phyloP scores from a whole-genome alignment of 179 eudicot genomes.

The Kewa caespitosa region DNA sequence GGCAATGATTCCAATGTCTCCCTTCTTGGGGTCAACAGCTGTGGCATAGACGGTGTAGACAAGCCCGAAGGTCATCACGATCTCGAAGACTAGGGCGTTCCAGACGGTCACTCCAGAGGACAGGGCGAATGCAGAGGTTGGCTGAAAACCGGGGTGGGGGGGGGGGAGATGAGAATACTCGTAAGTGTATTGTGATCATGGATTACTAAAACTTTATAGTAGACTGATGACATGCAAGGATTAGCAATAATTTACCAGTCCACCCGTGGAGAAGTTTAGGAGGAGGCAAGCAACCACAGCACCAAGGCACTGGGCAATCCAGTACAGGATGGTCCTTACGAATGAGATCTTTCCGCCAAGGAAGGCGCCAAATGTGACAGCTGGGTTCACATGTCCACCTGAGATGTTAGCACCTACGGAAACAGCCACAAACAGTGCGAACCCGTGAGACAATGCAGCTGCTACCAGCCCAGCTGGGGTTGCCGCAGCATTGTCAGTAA shows the following conservation, averaged over 20 bases:
- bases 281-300: constrained; percentile 74
- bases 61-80: constrained; percentile 67
- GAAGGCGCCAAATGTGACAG: constrained; percentile 66
- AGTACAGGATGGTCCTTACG: constrained; percentile 46
- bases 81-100: constrained; percentile 59
- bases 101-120: constrained; percentile 52
- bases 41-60: constrained; percentile 69
- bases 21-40: constrained; percentile 62
- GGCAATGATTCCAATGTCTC: constrained; percentile 62
- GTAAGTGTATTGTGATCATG: too few relatives aligned
- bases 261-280: constrained; percentile 63
- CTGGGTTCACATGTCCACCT: constrained; percentile 77
- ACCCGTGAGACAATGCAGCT: constrained; percentile 58
- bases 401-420: constrained; percentile 70
- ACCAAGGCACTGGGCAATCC: constrained; percentile 73
- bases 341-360: constrained; percentile 62
- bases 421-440: constrained; percentile 64
- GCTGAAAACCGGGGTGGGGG: constrained; percentile 35
- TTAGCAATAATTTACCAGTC: constrained; percentile 41
- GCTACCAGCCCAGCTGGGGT: constrained; percentile 69
- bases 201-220: too few relatives aligned
- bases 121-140: constrained; percentile 56
- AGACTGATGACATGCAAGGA: not conserved
- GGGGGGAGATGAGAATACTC: too few relatives aligned
- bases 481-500: constrained; percentile 47